Conservation (phyloP, 495 filamentous ascomycete genomes). For the Amniculicola lignicola region DNA sequence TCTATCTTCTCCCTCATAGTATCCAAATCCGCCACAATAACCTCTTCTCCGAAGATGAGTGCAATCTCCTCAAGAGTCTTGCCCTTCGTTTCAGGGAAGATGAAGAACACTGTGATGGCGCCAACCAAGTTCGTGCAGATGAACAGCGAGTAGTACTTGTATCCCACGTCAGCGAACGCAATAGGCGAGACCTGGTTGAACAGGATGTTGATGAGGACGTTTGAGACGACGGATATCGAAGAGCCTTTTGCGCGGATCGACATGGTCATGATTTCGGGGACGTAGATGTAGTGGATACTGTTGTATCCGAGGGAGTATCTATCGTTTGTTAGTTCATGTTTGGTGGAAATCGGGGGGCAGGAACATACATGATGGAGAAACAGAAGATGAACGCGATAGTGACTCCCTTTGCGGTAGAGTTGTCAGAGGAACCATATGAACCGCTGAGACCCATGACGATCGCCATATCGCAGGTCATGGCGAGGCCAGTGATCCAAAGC, state of each 20-base stretch:
- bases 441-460: slow-evolving; percentile 1
- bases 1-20: no score
- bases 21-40: no score
- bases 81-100: slow-evolving; percentile 34
- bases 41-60: slow-evolving; percentile 30
- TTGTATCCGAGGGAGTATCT: slow-evolving; percentile 9
- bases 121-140: slow-evolving; percentile 46
- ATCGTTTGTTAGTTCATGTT: not conserved
- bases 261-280: slow-evolving; percentile 9
- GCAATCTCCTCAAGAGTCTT: slow-evolving; percentile 33
- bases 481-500: slow-evolving; percentile 1
- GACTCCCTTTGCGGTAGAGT: not conserved
- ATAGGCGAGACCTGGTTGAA: slow-evolving; percentile 37
- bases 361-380: slow-evolving; percentile 5
- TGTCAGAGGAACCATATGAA: not conserved
- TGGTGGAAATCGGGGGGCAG: not conserved
- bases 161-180: slow-evolving; percentile 46
- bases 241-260: slow-evolving; percentile 1
- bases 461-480: not conserved
- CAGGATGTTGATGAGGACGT: not conserved
- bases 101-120: not conserved
- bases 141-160: slow-evolving; percentile 52
- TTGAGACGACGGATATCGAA: not conserved
- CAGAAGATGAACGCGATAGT: slow-evolving; percentile 9
- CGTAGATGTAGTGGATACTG: slow-evolving; percentile 10